Evolutionary conservation across 768 basidiomycete genomes (phyloP), one percentile per base, ranked within the genome.

Genomic region (Suillus hirtellus): DNA sequence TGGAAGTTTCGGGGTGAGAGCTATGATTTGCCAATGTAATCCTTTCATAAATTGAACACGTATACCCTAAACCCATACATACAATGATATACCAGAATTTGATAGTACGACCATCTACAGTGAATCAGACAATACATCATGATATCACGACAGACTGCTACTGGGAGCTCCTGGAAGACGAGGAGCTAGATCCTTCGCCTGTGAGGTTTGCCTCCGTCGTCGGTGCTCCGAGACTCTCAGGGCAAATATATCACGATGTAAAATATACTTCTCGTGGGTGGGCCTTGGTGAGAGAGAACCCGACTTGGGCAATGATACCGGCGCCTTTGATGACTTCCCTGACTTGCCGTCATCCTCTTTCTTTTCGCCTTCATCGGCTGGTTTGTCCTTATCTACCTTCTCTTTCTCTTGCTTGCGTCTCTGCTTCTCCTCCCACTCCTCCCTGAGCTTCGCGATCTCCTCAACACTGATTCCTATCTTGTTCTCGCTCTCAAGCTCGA

Each of bases 231-330:
- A 77, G 64, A 86, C 84, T 31, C 95, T 85, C 84, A 96, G 88
- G 74, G 82, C 79, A 72, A 92, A 97, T 65, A 92, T 86, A 65
- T 90, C 85, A 46, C 93, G 84, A 76, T 96, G 93, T n/a, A 97
- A 80, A 10, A 82, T 79, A 71, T 89, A 97, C 65, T 87, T 85
- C 70, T 89, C 82, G 77, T 96, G 95, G 14, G 81, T 76, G 14
- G 86, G 78, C 31, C 72, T 56, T 38, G 81, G 64, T 31, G 80
- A 64, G 3, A 80, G 49, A 49, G 75, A 67, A 49, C 70, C 70
- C 52, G 78, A 64, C 12, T 76, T 65, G 19, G 56, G 17, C 15
- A 77, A 72, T 24, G 75, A 63, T 40, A 73, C 72, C 10, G 76
- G 49, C 52, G 31, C 27, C 21, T 53, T 55, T 11, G 64, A 50